A percentile compares a stretch with the other conserved stretches of the same genome.
These are phyloP conservation scores for Candida michaelii DNA, from an alignment of 805 yeast genomes.

Conservation along the genomic window DNA sequence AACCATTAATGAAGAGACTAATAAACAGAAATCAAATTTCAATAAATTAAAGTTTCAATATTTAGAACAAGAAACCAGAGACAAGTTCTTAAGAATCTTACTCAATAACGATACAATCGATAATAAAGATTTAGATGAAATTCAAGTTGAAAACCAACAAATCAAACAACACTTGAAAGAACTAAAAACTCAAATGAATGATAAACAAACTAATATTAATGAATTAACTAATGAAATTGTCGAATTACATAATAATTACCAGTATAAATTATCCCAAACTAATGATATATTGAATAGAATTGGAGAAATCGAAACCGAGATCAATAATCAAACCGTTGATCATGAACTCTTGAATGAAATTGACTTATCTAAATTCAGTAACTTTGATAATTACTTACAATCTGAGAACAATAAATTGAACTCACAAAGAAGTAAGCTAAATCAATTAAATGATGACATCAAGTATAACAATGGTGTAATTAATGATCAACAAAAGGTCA, in stretches of 20 bases:
- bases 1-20: conserved; percentile 33
- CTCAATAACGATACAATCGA: conserved; percentile 17
- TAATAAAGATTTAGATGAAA: conserved; percentile 20
- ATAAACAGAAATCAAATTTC: conserved; percentile 41
- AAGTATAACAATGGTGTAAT: conserved; percentile 6
- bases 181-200: conserved; percentile 26
- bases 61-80: conserved; percentile 71
- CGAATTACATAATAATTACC: conserved; percentile 24
- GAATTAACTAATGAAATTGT: conserved; percentile 26
- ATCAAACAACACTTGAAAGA: conserved; percentile 24
- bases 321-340: conserved; percentile 12
- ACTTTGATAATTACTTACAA: conserved; percentile 8
- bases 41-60: conserved; percentile 62
- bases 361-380: conserved; percentile 8
- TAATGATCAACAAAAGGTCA: conserved; percentile 12
- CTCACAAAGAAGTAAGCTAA: conserved; percentile 3
- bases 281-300: conserved; percentile 26
- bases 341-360: conserved; percentile 8
- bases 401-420: conserved; percentile 7
- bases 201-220: conserved; percentile 28
- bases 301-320: conserved; percentile 19
- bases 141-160: conserved; percentile 22
- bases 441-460: conserved; percentile 5
- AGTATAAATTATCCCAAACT: conserved; percentile 24
- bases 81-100: conserved; percentile 57